phyloP scores from a whole-genome alignment of 148 eudicot species.

The Pharnaceum exiguum region DNA sequence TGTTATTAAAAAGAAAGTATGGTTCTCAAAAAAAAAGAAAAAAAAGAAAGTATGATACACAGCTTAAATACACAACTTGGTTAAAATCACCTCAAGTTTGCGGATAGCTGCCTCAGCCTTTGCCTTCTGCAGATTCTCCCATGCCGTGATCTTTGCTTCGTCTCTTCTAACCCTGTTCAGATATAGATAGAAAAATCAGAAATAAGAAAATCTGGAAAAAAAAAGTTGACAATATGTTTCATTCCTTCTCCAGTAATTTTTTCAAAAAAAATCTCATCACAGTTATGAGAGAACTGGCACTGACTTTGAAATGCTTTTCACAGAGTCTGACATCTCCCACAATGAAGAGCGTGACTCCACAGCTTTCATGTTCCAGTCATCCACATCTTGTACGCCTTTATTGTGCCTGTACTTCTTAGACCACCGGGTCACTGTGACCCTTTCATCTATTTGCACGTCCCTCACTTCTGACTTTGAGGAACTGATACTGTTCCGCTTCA shows the following conservation, averaged over 20 bases:
- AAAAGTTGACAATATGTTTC: not conserved
- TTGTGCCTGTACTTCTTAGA: conserved; percentile 55
- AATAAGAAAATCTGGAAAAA: not conserved
- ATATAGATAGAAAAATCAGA: not conserved
- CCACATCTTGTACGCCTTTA: conserved; percentile 43
- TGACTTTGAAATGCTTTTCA: conserved; percentile 61
- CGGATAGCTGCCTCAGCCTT: conserved; percentile 93
- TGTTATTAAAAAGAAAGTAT: not conserved
- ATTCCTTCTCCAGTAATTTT: not conserved
- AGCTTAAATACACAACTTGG: not conserved
- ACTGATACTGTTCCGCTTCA: conserved; percentile 34
- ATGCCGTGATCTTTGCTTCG: conserved; percentile 85
- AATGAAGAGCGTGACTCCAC: conserved; percentile 44
- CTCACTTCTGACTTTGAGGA: conserved; percentile 60
- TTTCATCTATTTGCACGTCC: conserved; percentile 86
- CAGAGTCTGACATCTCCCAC: conserved; percentile 71
- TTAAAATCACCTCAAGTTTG: conserved; percentile 72
- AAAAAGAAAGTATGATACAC: not conserved
- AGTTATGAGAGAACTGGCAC: conserved; percentile 8
- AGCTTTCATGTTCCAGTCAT: conserved; percentile 66
- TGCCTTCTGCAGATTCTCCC: conserved; percentile 97
- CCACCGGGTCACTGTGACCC: conserved; percentile 78
- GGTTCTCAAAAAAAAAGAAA: too few relatives aligned
- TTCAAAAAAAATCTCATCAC: not conserved
- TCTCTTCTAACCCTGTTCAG: conserved; percentile 59